These are phyloP conservation scores for Hibiscus mutabilis DNA, from an alignment of 345 rosid species.

Conservation along the genomic window DNA sequence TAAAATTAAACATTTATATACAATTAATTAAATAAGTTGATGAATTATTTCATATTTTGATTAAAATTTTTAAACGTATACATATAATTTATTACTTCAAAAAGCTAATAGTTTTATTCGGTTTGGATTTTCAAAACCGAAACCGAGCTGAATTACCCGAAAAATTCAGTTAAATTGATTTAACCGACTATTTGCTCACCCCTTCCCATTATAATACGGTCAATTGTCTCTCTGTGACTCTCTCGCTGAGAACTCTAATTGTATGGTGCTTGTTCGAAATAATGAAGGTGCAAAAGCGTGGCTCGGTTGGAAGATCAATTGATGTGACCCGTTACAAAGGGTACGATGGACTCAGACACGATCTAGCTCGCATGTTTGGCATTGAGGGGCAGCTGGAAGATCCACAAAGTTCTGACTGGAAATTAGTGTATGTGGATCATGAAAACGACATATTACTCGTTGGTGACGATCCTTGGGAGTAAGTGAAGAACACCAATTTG, in stretches of 20 bases:
- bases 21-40: no score
- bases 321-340: slow-evolving; percentile 80
- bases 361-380: slow-evolving; percentile 92
- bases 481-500: slow-evolving; percentile 23
- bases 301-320: slow-evolving; percentile 92
- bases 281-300: slow-evolving; percentile 94
- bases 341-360: slow-evolving; percentile 80
- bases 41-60: no score
- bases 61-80: no score
- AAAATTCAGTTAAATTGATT: no score
- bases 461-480: slow-evolving; percentile 99
- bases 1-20: no score
- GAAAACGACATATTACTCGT: slow-evolving; percentile 95
- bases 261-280: slow-evolving; percentile 5
- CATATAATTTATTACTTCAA: no score
- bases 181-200: not conserved
- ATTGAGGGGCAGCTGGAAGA: slow-evolving; percentile 93
- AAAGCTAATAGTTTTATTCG: no score
- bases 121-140: no score
- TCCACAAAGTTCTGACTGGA: slow-evolving; percentile 90
- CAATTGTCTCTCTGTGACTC: not conserved
- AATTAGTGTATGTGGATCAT: slow-evolving; percentile 85
- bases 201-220: not conserved
- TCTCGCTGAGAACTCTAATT: not conserved
- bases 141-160: no score